Base-by-base conservation (phyloP, 768 basidiomycete species). In the Collybia mongolica region DNA sequence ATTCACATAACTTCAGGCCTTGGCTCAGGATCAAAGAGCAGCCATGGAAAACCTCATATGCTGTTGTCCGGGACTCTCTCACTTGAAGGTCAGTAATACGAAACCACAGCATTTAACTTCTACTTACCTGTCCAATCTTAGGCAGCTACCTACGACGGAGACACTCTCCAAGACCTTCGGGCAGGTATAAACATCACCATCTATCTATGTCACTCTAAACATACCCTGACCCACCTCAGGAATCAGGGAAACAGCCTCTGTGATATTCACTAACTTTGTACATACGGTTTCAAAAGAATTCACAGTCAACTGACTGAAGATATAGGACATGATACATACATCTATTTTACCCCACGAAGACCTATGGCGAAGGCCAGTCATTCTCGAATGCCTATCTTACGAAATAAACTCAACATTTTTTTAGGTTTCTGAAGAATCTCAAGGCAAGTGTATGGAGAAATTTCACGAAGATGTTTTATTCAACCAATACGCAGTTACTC, bases 251-350 rank as follows among this genome's bases (percentile, higher is more conserved):
- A 80, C 70, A 1, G 84, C 85, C 0, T 90, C 88, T 0, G 80
- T 93, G 19, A 87, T 96, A 44, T 88, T 95, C 60, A 93, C 93
- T 4, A 96, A 96, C 61, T 93, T 93, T 58, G 90, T 88, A 58
- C n/a, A 80, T 49, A 6, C 35, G 9, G 23, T 26, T 35, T 11
- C 9, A 38, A 15, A n/a, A 38, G 35, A 14, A 36, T 11, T 36
- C 19, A 20, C 15, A 46, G 44, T 11, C 43, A 29, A 42, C 61
- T 55, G 22, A 48, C 40, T 32, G 17, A 43, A 17, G 23, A 20
- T 18, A 26, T 18, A 91, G 89, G 92, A 94, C 56, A 94, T 83
- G 73, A 72, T 96, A 6, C 92, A 95, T 60, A 82, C 85, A 18
- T 87, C 89, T 0, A 87, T 96, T 49, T 70, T 95, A 1, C 92